phyloP scores from a whole-genome alignment of 1,284 basidiomycete species.

The Rhodofomes roseus region DNA sequence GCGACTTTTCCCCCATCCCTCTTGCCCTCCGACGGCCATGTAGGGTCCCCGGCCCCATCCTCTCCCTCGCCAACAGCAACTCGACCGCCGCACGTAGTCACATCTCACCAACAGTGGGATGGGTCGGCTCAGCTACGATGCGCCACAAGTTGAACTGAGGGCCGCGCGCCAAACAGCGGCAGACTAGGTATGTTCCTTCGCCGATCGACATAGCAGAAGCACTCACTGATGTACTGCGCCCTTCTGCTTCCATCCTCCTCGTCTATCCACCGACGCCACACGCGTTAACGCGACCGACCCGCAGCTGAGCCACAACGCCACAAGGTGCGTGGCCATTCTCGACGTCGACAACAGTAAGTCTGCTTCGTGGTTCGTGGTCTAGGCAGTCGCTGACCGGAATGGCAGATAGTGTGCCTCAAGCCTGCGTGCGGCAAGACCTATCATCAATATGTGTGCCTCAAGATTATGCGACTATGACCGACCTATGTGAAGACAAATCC shows the following conservation, averaged over 20 bases:
- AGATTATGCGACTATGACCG: not conserved
- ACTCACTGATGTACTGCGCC: not conserved
- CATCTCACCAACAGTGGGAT: too few species aligned
- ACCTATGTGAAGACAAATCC: not conserved
- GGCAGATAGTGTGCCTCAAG: not conserved
- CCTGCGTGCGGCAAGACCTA: not conserved
- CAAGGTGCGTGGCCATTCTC: not conserved
- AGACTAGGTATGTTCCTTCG: not conserved
- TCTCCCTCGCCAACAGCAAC: too few species aligned
- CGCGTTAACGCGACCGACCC: not conserved
- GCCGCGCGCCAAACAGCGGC: not conserved
- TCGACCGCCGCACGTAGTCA: too few species aligned
- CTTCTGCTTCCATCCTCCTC: not conserved
- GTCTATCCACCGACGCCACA: not conserved
- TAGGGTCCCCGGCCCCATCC: too few species aligned
- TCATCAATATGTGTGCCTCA: not conserved
- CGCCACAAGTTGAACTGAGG: too few species aligned
- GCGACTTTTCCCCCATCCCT: not conserved
- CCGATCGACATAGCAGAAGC: not conserved
- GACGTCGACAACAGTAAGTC: not conserved
- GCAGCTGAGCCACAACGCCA: too few species aligned
- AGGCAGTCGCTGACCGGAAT: not conserved
- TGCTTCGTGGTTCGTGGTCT: not conserved
- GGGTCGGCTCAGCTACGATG: not conserved
- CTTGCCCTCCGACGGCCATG: not conserved